phyloP scores from a whole-genome alignment of 305 asterid genomes.

The Coffea humblotiana region DNA sequence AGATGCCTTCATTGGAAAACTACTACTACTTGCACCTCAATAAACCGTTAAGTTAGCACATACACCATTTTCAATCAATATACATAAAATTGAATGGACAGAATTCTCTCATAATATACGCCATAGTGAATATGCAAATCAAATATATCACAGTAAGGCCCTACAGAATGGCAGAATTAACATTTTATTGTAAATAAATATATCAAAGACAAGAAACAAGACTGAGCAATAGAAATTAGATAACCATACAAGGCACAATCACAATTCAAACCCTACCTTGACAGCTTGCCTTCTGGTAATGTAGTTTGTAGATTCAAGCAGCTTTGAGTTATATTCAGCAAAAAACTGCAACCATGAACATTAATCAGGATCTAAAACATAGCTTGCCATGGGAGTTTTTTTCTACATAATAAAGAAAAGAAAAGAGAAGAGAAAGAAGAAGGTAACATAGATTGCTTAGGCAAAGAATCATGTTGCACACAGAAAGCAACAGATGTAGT shows the following conservation, averaged over 20 bases:
- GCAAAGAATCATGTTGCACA: background rate
- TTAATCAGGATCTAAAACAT: background rate
- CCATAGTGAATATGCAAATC: background rate
- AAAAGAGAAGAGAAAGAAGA: background rate
- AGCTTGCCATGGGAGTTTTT: background rate
- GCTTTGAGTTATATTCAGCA: constrained; percentile 68
- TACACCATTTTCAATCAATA: background rate
- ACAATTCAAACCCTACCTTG: constrained; percentile 41
- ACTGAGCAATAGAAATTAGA: background rate
- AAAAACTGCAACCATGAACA: constrained; percentile 46
- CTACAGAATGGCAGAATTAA: background rate
- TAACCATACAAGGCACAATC: no score
- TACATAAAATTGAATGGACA: background rate
- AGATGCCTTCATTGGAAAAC: background rate
- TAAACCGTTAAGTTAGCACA: background rate
- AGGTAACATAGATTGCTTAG: background rate
- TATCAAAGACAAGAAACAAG: background rate
- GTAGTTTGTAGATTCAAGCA: constrained; percentile 70
- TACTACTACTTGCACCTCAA: background rate
- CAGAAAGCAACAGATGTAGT: background rate
- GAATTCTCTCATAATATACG: background rate
- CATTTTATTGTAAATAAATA: background rate
- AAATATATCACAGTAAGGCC: background rate
- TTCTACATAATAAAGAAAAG: background rate
- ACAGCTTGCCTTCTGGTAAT: constrained; percentile 78